Percentiles rank a stretch among this genome's conserved stretches.
These are phyloP conservation scores for Penicillium griseofulvum DNA, from an alignment of 2,329 filamentous ascomycete species.

Conservation along the genomic window DNA sequence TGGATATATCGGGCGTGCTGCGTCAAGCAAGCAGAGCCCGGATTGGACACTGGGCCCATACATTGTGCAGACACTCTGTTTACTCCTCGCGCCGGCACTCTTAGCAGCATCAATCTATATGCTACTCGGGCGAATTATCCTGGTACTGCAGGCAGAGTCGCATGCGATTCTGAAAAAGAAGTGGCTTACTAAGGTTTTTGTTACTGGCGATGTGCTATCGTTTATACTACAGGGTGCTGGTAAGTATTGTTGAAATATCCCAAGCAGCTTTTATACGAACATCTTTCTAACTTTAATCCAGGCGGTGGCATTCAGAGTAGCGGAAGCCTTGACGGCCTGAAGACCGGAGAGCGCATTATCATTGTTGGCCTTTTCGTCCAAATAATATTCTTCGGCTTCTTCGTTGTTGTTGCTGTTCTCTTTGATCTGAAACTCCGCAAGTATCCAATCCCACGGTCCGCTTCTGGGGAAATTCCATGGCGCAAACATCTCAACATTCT, in stretches of 20 bases:
- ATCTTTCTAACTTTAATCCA: not conserved
- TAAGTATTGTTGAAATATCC: not conserved
- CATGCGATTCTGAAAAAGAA: not conserved
- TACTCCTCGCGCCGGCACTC: conserved; percentile 11
- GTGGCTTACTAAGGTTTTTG: conserved; percentile 5
- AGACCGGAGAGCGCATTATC: not conserved
- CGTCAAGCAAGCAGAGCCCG: not conserved
- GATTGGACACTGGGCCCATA: not conserved
- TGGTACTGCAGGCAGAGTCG: not conserved
- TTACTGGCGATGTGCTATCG: conserved; percentile 1
- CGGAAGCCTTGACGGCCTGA: not conserved
- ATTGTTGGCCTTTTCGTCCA: not conserved
- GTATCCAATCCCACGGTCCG: not conserved
- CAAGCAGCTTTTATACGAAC: no score
- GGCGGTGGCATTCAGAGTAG: not conserved
- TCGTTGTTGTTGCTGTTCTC: not conserved
- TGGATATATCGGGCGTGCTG: not conserved
- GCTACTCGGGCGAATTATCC: conserved; percentile 1
- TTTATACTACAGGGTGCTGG: conserved; percentile 1
- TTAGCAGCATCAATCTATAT: conserved; percentile 8
- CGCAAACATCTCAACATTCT: not conserved
- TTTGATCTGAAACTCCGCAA: not conserved
- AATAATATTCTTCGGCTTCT: not conserved
- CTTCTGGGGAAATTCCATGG: not conserved
- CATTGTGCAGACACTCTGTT: not conserved